phyloP scores from a whole-genome alignment of 1,284 basidiomycete species.

The Fomes fomentarius region DNA sequence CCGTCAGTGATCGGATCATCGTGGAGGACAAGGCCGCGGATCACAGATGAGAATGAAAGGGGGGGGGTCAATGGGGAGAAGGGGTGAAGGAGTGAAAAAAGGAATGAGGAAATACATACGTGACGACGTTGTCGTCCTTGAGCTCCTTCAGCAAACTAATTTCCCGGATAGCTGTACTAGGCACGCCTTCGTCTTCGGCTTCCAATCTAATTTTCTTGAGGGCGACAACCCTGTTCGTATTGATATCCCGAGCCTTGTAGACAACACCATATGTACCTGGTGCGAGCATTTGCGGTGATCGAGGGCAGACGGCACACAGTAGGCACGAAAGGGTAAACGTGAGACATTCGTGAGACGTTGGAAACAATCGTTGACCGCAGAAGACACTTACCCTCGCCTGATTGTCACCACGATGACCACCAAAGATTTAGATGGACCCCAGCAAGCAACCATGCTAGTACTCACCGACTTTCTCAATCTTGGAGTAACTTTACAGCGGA shows the following conservation, averaged over 20 bases:
- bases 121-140: slow-evolving; percentile 94
- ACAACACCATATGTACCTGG: slow-evolving; percentile 98
- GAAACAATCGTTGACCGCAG: not conserved
- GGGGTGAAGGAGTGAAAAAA: not conserved
- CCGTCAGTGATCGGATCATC: slow-evolving; percentile 14
- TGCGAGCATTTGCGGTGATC: not conserved
- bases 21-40: slow-evolving; percentile 3
- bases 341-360: slow-evolving; percentile 1
- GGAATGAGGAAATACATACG: slow-evolving; percentile 49
- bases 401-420: not conserved
- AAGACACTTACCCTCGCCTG: slow-evolving; percentile 36
- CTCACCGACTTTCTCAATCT: slow-evolving; percentile 45
- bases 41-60: slow-evolving; percentile 5
- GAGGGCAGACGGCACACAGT: not conserved
- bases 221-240: slow-evolving; percentile 81
- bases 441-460: not conserved
- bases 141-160: slow-evolving; percentile 97
- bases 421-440: not conserved
- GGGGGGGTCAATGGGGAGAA: slow-evolving; percentile 12
- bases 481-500: slow-evolving; percentile 35
- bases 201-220: slow-evolving; percentile 99
- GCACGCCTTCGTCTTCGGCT: slow-evolving; percentile 97
- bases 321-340: slow-evolving; percentile 4
- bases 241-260: slow-evolving; percentile 86
- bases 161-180: slow-evolving; percentile 96